phyloP scores from a whole-genome alignment of 257 asterid species.

The Lycium ferocissimum region DNA sequence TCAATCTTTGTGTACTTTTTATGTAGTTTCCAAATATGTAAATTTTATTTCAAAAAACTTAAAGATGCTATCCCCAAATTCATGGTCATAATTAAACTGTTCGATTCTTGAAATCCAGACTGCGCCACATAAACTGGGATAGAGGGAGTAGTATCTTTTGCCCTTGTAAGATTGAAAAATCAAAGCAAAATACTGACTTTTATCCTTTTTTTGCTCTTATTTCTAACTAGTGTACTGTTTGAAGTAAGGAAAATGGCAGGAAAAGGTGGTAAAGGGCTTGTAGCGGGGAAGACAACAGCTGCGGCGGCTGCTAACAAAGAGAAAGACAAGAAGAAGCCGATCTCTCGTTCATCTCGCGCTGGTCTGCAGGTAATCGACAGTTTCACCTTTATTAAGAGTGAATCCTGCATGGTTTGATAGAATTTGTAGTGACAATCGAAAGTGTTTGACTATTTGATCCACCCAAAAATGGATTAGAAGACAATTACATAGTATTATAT shows the following conservation, averaged over 20 bases:
- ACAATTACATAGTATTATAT: background rate
- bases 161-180: background rate
- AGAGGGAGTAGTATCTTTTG: background rate
- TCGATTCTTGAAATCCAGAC: too few relatives aligned
- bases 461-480: background rate
- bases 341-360: constrained; percentile 88
- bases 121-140: too few relatives aligned
- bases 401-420: background rate
- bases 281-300: constrained; percentile 93
- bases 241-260: constrained; percentile 69
- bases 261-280: constrained; percentile 95
- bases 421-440: background rate
- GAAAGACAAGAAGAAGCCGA: constrained; percentile 78
- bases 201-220: background rate
- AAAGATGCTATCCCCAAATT: too few relatives aligned
- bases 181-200: background rate
- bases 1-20: too few relatives aligned
- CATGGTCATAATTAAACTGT: too few relatives aligned
- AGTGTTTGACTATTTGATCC: background rate
- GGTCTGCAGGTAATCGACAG: constrained; percentile 69
- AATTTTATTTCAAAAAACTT: too few relatives aligned
- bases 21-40: too few relatives aligned
- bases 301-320: constrained; percentile 77
- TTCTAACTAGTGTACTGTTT: background rate
- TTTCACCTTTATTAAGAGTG: background rate